Percentiles rank a stretch among this genome's conserved stretches.
These are phyloP conservation scores for Diaporthe destruens DNA, from an alignment of 2,329 filamentous ascomycete species.

Conservation along the genomic window DNA sequence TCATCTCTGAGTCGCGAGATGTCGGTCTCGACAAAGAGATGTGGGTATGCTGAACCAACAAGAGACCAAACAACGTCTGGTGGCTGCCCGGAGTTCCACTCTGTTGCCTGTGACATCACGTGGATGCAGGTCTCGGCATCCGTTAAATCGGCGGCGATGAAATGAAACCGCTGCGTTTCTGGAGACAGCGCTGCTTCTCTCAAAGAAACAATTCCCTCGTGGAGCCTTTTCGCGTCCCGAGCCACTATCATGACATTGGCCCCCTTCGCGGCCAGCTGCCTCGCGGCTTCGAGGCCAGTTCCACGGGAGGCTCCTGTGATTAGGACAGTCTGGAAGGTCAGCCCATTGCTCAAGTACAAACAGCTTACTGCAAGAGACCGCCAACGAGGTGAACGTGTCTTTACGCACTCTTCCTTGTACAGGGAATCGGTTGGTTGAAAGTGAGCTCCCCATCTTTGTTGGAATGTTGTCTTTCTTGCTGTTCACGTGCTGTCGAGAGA, in stretches of 20 bases:
- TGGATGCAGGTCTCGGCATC: not conserved
- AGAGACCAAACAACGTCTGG: constrained; percentile 49
- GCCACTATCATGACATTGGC: constrained; percentile 1
- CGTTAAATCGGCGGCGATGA: not conserved
- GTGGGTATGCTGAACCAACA: constrained; percentile 71
- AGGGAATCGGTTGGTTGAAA: not conserved
- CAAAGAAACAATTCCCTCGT: not conserved
- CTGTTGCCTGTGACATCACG: not conserved
- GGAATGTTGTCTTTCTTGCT: not conserved
- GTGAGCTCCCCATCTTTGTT: not conserved
- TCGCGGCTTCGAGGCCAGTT: not conserved
- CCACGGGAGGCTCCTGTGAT: not conserved
- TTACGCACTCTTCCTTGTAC: constrained; percentile 6
- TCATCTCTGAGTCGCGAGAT: constrained; percentile 50
- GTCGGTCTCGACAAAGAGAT: constrained; percentile 54
- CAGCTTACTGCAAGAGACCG: no score
- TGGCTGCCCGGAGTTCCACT: constrained; percentile 4
- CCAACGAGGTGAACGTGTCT: not conserved
- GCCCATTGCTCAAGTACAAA: not conserved
- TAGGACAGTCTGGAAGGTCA: not conserved
- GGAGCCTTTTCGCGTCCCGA: not conserved
- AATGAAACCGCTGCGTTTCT: not conserved
- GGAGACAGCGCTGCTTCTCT: not conserved
- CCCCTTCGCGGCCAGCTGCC: not conserved
- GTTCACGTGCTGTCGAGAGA: not conserved